phyloP scores from a whole-genome alignment of 1,284 basidiomycete genomes.

The Lentinus polychrous region DNA sequence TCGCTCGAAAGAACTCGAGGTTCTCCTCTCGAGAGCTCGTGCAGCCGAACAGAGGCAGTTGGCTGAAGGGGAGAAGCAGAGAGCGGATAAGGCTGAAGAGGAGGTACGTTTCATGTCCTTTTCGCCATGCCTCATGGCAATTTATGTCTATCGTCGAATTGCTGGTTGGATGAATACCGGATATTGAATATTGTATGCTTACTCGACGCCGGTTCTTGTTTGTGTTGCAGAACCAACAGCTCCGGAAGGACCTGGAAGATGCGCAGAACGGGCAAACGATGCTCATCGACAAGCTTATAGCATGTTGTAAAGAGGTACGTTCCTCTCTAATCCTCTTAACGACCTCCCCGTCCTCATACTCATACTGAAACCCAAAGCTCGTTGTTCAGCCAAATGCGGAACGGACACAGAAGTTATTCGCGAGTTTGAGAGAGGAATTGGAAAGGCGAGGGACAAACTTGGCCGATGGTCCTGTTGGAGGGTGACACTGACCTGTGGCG shows the following conservation, averaged over 20 bases:
- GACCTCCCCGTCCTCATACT: not conserved
- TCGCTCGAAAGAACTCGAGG: slow-evolving; percentile 81
- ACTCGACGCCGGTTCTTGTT: too few relatives aligned
- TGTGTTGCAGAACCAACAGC: slow-evolving; percentile 44
- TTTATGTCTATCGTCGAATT: slow-evolving; percentile 1
- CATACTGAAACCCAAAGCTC: too few relatives aligned
- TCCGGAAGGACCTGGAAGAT: slow-evolving; percentile 68
- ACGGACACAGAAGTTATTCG: slow-evolving; percentile 69
- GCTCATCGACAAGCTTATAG: slow-evolving; percentile 72
- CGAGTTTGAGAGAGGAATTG: slow-evolving; percentile 72
- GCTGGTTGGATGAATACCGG: too few relatives aligned
- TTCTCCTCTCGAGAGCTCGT: slow-evolving; percentile 73
- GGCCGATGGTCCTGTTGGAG: slow-evolving; percentile 41
- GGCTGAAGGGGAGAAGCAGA: slow-evolving; percentile 60
- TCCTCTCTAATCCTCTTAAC: not conserved
- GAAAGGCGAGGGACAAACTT: slow-evolving; percentile 42
- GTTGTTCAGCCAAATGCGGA: slow-evolving; percentile 72
- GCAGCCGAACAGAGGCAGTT: slow-evolving; percentile 78
- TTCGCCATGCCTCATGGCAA: slow-evolving; percentile 11
- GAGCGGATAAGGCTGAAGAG: slow-evolving; percentile 62
- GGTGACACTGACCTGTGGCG: slow-evolving; percentile 24
- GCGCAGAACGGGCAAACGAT: slow-evolving; percentile 66
- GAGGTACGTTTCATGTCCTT: slow-evolving; percentile 42
- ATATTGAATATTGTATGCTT: too few relatives aligned
- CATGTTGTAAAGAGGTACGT: slow-evolving; percentile 76